These are phyloP conservation scores for Saccharomyces hybrid DNA, from an alignment of 1,139 yeast genomes.

Conservation along the genomic window DNA sequence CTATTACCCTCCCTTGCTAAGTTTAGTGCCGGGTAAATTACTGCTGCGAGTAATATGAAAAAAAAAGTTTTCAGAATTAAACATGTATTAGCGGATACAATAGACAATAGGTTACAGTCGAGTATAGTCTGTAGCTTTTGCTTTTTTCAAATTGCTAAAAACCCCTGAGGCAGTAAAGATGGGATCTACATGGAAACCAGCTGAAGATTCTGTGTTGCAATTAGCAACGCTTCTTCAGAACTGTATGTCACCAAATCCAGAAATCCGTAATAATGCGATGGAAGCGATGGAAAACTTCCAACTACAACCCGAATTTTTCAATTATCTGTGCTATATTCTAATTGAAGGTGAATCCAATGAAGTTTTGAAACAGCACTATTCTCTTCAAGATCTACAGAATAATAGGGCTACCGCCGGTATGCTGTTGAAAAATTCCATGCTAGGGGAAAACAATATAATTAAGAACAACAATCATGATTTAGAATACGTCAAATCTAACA, in stretches of 20 bases:
- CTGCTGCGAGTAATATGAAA: background rate
- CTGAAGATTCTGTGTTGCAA: conserved; percentile 53
- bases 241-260: conserved; percentile 52
- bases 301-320: conserved; percentile 65
- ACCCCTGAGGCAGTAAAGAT: background rate
- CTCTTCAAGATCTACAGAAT: conserved; percentile 33
- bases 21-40: background rate
- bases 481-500: conserved; percentile 51
- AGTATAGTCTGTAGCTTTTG: background rate
- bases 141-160: background rate
- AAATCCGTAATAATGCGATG: conserved; percentile 51
- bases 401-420: conserved; percentile 87
- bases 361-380: conserved; percentile 28
- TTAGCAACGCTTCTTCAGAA: conserved; percentile 57
- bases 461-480: conserved; percentile 17
- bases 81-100: too few relatives aligned
- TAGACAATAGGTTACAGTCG: background rate
- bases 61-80: background rate
- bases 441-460: conserved; percentile 32
- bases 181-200: conserved; percentile 50
- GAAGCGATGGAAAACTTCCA: conserved; percentile 64
- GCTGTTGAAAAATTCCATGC: conserved; percentile 65
- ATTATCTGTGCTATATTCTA: conserved; percentile 66
- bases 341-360: conserved; percentile 44
- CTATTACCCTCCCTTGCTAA: background rate